A percentile compares a stretch with the other conserved stretches of the same genome.
Evolutionary conservation across 2,329 filamentous ascomycete species (phyloP).

Genomic region (Colletotrichum godetiae): DNA sequence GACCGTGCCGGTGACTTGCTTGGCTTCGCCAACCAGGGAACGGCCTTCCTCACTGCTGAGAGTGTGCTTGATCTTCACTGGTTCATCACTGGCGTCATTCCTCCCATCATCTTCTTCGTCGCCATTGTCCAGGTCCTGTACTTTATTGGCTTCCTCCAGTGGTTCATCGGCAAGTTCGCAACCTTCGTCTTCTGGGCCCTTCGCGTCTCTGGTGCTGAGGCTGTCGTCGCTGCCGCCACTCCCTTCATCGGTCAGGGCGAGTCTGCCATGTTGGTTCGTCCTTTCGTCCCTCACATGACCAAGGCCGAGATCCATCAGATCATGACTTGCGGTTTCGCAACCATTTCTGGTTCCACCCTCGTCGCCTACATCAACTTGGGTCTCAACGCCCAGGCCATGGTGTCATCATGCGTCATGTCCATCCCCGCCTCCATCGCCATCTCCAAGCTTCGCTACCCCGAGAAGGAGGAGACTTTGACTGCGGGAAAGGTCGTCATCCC

Average conservation of each 20-base stretch:
- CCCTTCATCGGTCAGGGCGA: constrained; percentile 96
- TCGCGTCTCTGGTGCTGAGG: constrained; percentile 88
- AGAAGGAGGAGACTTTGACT: constrained; percentile 87
- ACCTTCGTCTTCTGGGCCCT: constrained; percentile 93
- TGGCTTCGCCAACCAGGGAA: constrained; percentile 79
- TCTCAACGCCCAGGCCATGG: constrained; percentile 84
- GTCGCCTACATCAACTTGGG: constrained; percentile 88
- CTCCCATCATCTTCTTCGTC: constrained; percentile 96
- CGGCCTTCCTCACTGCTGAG: constrained; percentile 74
- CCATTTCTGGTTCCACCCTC: constrained; percentile 88
- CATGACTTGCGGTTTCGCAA: constrained; percentile 93
- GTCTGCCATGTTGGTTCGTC: constrained; percentile 90
- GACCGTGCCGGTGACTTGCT: constrained; percentile 78
- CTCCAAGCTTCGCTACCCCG: constrained; percentile 90
- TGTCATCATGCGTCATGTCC: constrained; percentile 95
- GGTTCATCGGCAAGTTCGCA: constrained; percentile 90
- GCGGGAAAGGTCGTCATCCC: constrained; percentile 84
- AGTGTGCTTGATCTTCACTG: constrained; percentile 59
- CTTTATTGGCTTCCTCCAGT: constrained; percentile 84
- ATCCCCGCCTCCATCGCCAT: constrained; percentile 91
- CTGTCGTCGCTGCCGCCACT: constrained; percentile 92
- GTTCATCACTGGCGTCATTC: constrained; percentile 86
- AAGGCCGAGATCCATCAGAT: constrained; percentile 90
- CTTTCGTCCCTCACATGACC: constrained; percentile 87
- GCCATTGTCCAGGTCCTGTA: constrained; percentile 89